These are phyloP conservation scores for Bondarzewia mesenterica DNA, from an alignment of 1,284 basidiomycete genomes.

Conservation along the genomic window DNA sequence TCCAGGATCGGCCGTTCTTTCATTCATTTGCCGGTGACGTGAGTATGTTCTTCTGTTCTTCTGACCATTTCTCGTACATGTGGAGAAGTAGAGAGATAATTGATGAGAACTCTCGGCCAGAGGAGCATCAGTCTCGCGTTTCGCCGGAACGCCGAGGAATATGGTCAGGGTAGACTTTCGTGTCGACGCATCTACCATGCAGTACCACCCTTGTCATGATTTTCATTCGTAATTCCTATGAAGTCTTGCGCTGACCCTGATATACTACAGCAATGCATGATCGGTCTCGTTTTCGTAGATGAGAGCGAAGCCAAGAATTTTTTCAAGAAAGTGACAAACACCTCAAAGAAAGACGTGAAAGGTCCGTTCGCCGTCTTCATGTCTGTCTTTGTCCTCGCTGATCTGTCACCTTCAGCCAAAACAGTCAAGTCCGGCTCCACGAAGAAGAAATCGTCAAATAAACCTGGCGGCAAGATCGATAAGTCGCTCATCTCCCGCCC, in stretches of 20 bases:
- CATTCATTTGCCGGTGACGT: slow-evolving; percentile 93
- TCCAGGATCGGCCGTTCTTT: slow-evolving; percentile 87
- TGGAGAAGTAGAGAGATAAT: no score
- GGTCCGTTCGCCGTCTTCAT: slow-evolving; percentile 26
- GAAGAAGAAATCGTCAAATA: slow-evolving; percentile 18
- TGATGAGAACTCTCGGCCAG: no score
- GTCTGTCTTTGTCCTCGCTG: not conserved
- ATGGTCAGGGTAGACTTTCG: no score
- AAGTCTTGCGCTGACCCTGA: no score
- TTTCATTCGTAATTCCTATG: no score
- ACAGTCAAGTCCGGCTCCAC: no score
- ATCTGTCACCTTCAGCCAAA: slow-evolving; percentile 25
- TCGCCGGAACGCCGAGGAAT: no score
- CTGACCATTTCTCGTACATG: no score
- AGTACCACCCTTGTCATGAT: no score
- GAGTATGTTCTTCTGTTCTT: no score
- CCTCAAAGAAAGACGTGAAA: slow-evolving; percentile 62
- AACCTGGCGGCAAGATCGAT: slow-evolving; percentile 55
- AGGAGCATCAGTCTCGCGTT: no score
- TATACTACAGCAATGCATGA: slow-evolving; percentile 67
- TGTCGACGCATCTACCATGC: no score
- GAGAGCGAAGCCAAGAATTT: slow-evolving; percentile 85
- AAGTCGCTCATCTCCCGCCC: slow-evolving; percentile 90
- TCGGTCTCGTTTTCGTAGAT: slow-evolving; percentile 88
- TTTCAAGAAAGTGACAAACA: slow-evolving; percentile 80